Conservation (phyloP, 495 filamentous ascomycete species). For the Penicillium crystallinum region DNA sequence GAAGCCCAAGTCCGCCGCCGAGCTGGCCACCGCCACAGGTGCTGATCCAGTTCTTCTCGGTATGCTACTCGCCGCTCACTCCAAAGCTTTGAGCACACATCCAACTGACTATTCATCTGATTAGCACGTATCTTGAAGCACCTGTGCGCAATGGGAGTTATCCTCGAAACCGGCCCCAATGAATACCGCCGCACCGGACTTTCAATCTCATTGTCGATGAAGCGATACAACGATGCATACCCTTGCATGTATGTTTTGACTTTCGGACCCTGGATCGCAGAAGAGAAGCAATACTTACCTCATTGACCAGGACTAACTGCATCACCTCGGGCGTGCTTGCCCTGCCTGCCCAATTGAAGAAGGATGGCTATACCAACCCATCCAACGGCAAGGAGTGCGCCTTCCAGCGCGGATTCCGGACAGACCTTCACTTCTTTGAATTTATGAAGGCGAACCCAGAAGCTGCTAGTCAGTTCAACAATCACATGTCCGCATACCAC, state of each 20-base stretch:
- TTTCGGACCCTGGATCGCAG: not conserved
- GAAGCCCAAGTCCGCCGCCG: conserved; percentile 23
- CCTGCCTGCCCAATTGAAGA: conserved; percentile 28
- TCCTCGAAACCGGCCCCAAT: conserved; percentile 39
- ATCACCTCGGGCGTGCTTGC: conserved; percentile 25
- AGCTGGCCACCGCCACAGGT: conserved; percentile 28
- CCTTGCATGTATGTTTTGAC: conserved; percentile 27
- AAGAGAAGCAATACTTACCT: not conserved
- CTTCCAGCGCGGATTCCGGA: conserved; percentile 31
- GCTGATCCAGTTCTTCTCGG: conserved; percentile 28
- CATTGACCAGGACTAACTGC: conserved; percentile 25
- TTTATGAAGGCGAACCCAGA: conserved; percentile 23
- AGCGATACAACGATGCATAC: conserved; percentile 33
- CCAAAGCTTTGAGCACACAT: not conserved
- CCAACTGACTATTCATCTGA: not conserved
- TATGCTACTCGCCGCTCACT: conserved; percentile 6
- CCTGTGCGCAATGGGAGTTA: conserved; percentile 44
- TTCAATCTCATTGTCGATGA: conserved; percentile 32
- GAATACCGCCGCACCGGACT: conserved; percentile 43
- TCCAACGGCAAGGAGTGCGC: conserved; percentile 24
- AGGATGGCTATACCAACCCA: conserved; percentile 27
- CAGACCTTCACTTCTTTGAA: conserved; percentile 31
- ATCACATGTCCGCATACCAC: conserved; percentile 47
- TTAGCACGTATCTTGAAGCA: conserved; percentile 43
- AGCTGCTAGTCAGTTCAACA: conserved; percentile 39